Conservation (phyloP, 2,329 filamentous ascomycete species). For the Anthostomella pinea region DNA sequence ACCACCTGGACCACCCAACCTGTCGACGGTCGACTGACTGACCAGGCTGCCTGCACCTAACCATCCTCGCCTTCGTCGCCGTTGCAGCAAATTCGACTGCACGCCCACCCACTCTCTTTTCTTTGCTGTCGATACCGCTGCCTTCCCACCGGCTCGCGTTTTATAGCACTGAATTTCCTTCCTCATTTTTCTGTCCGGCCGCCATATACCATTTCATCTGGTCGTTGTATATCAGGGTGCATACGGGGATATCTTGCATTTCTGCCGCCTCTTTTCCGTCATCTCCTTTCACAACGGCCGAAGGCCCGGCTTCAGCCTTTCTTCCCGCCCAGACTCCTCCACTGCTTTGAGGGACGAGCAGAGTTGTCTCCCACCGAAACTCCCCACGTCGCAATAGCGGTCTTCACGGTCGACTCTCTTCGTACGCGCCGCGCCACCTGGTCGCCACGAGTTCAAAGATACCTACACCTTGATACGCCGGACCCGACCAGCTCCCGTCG, state of each 20-base stretch:
- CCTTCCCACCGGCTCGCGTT: slow-evolving; percentile 10
- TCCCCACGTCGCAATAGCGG: too few species aligned
- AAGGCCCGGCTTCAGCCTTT: slow-evolving; percentile 4
- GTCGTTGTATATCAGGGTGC: slow-evolving; percentile 17
- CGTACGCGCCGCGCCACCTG: slow-evolving; percentile 16
- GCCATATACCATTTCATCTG: slow-evolving; percentile 16
- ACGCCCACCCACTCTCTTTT: slow-evolving; percentile 13
- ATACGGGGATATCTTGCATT: slow-evolving; percentile 17
- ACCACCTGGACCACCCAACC: too few species aligned
- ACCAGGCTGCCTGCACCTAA: slow-evolving; percentile 24
- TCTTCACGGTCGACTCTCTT: slow-evolving; percentile 13
- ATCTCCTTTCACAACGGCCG: slow-evolving; percentile 15
- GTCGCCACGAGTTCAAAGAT: slow-evolving; percentile 14
- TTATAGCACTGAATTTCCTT: slow-evolving; percentile 8
- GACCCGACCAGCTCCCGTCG: slow-evolving; percentile 7
- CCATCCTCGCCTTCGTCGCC: slow-evolving; percentile 30
- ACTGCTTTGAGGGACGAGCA: too few species aligned
- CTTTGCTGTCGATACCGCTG: slow-evolving; percentile 14
- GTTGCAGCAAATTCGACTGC: slow-evolving; percentile 24
- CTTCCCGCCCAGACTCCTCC: not conserved
- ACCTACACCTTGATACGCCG: slow-evolving; percentile 11
- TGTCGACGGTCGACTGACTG: too few species aligned
- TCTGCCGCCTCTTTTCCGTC: slow-evolving; percentile 16
- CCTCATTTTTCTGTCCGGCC: slow-evolving; percentile 9
- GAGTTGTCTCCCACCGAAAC: too few species aligned